Evolutionary conservation across 192 early-diverging fungal species (phyloP).

Genomic region (Coemansia sp.): DNA sequence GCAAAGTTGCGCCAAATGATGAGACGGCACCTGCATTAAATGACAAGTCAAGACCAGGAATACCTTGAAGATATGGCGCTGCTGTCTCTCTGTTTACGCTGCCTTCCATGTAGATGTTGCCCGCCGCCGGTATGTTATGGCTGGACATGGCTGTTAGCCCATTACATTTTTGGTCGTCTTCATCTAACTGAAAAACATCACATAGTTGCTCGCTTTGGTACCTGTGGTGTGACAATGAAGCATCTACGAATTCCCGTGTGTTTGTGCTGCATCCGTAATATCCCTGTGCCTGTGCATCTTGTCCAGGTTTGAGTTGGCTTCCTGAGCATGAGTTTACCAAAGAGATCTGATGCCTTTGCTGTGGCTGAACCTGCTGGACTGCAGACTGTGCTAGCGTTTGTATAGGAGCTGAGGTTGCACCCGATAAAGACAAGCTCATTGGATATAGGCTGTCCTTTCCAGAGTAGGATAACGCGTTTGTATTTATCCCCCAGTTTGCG

Average conservation of each 20-base stretch:
- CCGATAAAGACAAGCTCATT: constrained; percentile 31
- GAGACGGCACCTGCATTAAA: neutral
- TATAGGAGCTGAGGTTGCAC: constrained; percentile 1
- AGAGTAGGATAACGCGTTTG: constrained; percentile 14
- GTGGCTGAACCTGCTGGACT: constrained; percentile 1
- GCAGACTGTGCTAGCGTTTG: constrained; percentile 11
- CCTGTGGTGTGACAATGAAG: neutral
- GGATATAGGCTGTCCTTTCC: constrained; percentile 33
- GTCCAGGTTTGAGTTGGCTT: neutral
- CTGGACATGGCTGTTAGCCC: neutral
- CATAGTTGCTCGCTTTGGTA: constrained; percentile 6
- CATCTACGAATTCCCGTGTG: neutral
- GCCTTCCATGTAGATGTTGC: neutral
- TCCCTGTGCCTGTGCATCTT: neutral
- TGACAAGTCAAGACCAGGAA: neutral
- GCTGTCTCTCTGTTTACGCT: neutral
- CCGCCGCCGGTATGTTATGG: neutral
- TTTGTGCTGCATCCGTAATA: neutral
- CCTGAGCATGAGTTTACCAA: neutral
- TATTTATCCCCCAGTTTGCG: constrained; percentile 17
- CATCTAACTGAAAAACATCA: neutral
- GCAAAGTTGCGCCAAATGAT: neutral
- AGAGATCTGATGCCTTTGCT: neutral
- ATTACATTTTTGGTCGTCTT: neutral
- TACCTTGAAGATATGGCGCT: neutral